Evolutionary conservation across 2,329 filamentous ascomycete species (phyloP).

Genomic region (Tolypocladium inflatum): DNA sequence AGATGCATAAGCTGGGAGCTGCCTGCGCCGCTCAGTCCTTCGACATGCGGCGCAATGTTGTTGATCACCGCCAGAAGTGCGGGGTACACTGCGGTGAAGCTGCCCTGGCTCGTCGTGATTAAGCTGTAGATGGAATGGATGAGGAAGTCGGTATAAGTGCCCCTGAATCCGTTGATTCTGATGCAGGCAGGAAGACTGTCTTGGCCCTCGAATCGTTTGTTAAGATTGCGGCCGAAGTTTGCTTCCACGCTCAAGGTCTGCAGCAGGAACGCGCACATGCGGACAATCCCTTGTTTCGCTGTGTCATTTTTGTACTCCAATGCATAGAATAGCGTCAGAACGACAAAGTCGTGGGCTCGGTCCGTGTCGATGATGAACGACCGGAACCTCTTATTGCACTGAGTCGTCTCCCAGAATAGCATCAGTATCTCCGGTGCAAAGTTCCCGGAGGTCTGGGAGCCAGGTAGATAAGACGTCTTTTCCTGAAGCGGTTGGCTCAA

Average conservation of each 20-base stretch:
- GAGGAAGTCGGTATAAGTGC: constrained; percentile 87
- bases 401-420: constrained; percentile 93
- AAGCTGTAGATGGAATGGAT: constrained; percentile 91
- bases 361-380: constrained; percentile 96
- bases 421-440: constrained; percentile 95
- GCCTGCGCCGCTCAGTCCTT: constrained; percentile 64
- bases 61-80: constrained; percentile 87
- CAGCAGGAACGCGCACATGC: constrained; percentile 95
- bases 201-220: constrained; percentile 80
- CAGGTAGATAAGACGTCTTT: constrained; percentile 79
- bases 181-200: constrained; percentile 78
- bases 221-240: constrained; percentile 82
- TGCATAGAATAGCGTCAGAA: constrained; percentile 85
- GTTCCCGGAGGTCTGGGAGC: constrained; percentile 67
- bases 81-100: constrained; percentile 83
- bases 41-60: constrained; percentile 79
- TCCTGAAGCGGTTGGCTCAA: constrained; percentile 88
- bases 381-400: constrained; percentile 95
- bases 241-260: constrained; percentile 92
- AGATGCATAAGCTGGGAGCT: constrained; percentile 79
- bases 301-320: constrained; percentile 80
- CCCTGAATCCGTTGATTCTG: constrained; percentile 72
- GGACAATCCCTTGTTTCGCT: constrained; percentile 81
- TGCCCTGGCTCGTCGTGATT: constrained; percentile 85
- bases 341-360: constrained; percentile 83